Evolutionary conservation across 148 eudicot genomes (phyloP), one percentile per base, ranked within the genome.

Genomic region (Rhododendron simsii): DNA sequence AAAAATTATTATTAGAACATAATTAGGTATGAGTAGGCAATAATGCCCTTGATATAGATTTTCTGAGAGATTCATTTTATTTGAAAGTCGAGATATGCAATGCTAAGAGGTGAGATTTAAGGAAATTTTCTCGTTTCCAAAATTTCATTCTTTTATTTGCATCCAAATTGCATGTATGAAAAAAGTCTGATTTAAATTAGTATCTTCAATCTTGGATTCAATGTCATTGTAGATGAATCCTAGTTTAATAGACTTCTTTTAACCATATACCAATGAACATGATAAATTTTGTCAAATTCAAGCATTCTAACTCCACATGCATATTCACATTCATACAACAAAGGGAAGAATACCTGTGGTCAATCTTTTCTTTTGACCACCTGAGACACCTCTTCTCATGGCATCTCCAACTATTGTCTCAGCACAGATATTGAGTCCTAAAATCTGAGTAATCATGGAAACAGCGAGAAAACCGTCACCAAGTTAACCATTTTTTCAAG

Each of bases 331-430:
- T 69, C 28, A 7, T n/a, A 3, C 13, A 48, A 15, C 30, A 15
- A 80, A 26, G 21, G 80, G 53, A 65, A 37, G 45, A 71, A 7
- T 83, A 94, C 98, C 98, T 90, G 93, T 91, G 48, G 98, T 94
- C 83, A 96, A 87, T 89, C 96, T 91, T 69, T 30, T 69, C 75
- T 69, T 69, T 4, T 69, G 75, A 30, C 75, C 75, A 12, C 75
- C 98, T 23, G 97, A 95, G 69, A 96, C 90, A 57, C 99, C 98
- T 93, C 94, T 89, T 86, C 90, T 96, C 98, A 95, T 96, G 71
- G 89, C 95, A 89, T 96, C 94, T 77, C 98, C 99, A 81, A 87
- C 88, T 67, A 91, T 57, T 44, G 91, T 94, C 85, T 96, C 96
- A 44, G 96, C 92, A 90, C 99, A 96, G 1, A 89, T 75, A 86